Evolutionary conservation across 1,284 basidiomycete genomes (phyloP).

Genomic region (Irpex lacteus): DNA sequence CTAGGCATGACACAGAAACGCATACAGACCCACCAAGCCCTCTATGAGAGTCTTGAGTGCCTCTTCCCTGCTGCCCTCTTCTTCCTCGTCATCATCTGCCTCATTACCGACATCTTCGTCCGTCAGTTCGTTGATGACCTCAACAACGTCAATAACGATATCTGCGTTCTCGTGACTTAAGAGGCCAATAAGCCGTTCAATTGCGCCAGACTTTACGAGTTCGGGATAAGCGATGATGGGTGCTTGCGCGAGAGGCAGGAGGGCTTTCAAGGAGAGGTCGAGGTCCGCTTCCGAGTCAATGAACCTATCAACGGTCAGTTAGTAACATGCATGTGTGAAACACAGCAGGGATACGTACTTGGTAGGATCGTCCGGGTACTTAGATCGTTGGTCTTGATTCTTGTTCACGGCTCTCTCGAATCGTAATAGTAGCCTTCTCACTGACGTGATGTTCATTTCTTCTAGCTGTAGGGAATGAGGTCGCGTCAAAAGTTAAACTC

Average conservation of each 20-base stretch:
- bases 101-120: slow-evolving; percentile 93
- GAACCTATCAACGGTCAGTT: slow-evolving; percentile 58
- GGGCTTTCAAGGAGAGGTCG: slow-evolving; percentile 81
- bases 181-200: slow-evolving; percentile 74
- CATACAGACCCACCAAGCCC: slow-evolving; percentile 56
- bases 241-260: slow-evolving; percentile 87
- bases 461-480: slow-evolving; percentile 44
- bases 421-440: slow-evolving; percentile 74
- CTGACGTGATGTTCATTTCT: slow-evolving; percentile 63
- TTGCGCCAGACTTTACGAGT: slow-evolving; percentile 73
- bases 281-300: slow-evolving; percentile 98
- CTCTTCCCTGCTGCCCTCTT: slow-evolving; percentile 58
- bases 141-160: slow-evolving; percentile 89
- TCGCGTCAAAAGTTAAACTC: slow-evolving; percentile 24
- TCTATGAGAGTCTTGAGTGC: slow-evolving; percentile 74
- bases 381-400: slow-evolving; percentile 93
- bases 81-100: slow-evolving; percentile 66
- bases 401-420: slow-evolving; percentile 90
- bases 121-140: slow-evolving; percentile 90
- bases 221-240: slow-evolving; percentile 88
- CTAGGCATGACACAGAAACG: neutral
- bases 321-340: neutral
- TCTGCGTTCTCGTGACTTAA: slow-evolving; percentile 93
- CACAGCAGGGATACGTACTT: slow-evolving; percentile 54
- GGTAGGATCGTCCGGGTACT: slow-evolving; percentile 86